Conservation (phyloP, 1,284 basidiomycete species). For the Pyrrhoderma noxium region DNA sequence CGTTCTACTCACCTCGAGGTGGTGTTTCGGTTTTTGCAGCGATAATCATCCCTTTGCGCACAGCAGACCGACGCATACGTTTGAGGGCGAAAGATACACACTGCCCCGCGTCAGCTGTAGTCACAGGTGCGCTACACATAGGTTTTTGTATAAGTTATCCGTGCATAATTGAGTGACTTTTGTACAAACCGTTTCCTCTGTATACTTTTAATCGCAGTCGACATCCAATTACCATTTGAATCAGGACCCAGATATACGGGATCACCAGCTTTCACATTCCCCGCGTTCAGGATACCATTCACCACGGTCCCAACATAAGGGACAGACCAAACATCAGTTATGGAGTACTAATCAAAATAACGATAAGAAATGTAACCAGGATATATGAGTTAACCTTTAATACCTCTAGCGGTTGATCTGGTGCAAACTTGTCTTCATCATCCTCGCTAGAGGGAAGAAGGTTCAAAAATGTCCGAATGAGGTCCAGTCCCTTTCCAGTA, state of each 20-base stretch:
- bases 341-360: constrained; percentile 49
- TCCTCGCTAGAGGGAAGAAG: constrained; percentile 78
- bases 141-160: background rate
- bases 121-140: constrained; percentile 63
- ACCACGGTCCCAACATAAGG: constrained; percentile 96
- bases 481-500: constrained; percentile 85
- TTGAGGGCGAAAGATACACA: constrained; percentile 93
- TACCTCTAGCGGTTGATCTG: constrained; percentile 86
- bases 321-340: constrained; percentile 84
- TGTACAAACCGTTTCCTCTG: constrained; percentile 76
- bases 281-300: constrained; percentile 82
- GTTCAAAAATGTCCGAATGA: constrained; percentile 79
- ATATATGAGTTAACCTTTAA: constrained; percentile 8
- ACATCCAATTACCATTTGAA: constrained; percentile 82
- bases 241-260: constrained; percentile 87
- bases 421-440: constrained; percentile 71
- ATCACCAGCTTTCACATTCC: constrained; percentile 75
- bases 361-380: background rate
- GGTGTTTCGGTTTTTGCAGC: constrained; percentile 73
- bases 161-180: background rate
- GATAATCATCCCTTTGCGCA: constrained; percentile 94
- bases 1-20: constrained; percentile 50
- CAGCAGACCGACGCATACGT: constrained; percentile 72
- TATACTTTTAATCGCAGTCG: constrained; percentile 83
- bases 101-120: constrained; percentile 87